These are phyloP conservation scores for Eimeria praecox DNA, from an alignment of 169 alveolate genomes.

Conservation along the genomic window DNA sequence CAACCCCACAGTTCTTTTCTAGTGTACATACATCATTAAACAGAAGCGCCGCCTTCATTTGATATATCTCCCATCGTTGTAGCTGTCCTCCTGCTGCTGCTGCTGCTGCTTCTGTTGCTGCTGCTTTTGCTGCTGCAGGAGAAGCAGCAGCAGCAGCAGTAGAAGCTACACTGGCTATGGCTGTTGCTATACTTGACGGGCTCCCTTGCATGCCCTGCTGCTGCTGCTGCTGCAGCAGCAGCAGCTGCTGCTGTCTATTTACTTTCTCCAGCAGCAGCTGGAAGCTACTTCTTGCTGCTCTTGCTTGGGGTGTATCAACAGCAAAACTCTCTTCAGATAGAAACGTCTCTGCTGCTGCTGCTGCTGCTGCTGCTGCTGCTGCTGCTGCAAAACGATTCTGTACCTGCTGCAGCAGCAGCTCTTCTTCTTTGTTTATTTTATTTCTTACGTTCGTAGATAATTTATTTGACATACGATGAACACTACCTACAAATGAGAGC, in stretches of 20 bases:
- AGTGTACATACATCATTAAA: not conserved
- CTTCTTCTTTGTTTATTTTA: too few species aligned
- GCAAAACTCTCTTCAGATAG: not conserved
- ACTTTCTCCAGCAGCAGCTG: not conserved
- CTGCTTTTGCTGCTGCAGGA: too few species aligned
- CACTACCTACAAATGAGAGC: too few species aligned
- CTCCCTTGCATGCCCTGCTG: too few species aligned
- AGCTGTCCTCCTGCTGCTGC: not conserved
- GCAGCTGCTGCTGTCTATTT: too few species aligned
- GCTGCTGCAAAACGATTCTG: not conserved
- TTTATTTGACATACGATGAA: too few species aligned
- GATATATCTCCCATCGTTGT: not conserved
- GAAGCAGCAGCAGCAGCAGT: too few species aligned
- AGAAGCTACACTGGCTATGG: not conserved
- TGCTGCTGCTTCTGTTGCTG: not conserved
- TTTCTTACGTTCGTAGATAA: too few species aligned
- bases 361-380: slow-evolving; percentile 5
- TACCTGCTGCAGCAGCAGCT: not conserved
- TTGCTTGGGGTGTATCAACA: not conserved
- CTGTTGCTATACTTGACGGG: too few species aligned
- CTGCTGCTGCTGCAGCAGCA: too few species aligned
- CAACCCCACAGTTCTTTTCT: not conserved
- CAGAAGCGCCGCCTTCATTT: not conserved
- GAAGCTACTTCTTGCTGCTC: not conserved
- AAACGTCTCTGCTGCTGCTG: not conserved